A percentile compares a stretch with the other conserved stretches of the same genome.
Conservation (phyloP, 768 basidiomycete species). For the Russula sp. region DNA sequence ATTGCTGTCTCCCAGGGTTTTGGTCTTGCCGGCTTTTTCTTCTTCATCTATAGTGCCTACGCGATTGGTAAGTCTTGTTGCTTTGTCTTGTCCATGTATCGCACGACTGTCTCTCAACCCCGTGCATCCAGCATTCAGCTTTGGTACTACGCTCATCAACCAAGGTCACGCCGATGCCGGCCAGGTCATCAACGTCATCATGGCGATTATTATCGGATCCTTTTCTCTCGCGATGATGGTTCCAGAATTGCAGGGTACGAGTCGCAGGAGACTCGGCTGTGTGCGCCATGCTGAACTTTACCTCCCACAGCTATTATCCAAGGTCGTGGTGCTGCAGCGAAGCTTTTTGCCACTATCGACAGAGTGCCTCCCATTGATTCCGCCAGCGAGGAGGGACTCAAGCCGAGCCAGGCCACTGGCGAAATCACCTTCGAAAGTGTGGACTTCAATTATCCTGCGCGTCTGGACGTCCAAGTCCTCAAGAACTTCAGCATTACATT, state of each 20-base stretch:
- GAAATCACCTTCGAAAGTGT: constrained; percentile 67
- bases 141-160: constrained; percentile 78
- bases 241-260: constrained; percentile 72
- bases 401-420: constrained; percentile 62
- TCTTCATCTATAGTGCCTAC: constrained; percentile 68
- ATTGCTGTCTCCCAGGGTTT: constrained; percentile 49
- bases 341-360: constrained; percentile 84
- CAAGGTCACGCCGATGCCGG: constrained; percentile 53
- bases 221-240: constrained; percentile 78
- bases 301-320: constrained; percentile 54
- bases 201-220: constrained; percentile 77
- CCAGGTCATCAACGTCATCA: constrained; percentile 70
- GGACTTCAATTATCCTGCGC: constrained; percentile 81
- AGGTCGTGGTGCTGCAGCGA: constrained; percentile 86
- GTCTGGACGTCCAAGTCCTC: constrained; percentile 71
- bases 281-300: neutral
- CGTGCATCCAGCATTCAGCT: constrained; percentile 60
- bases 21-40: constrained; percentile 68
- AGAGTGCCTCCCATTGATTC: constrained; percentile 87
- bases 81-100: neutral
- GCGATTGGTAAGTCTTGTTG: constrained; percentile 44
- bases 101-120: neutral
- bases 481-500: constrained; percentile 64
- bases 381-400: constrained; percentile 54
- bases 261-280: neutral